Percentiles rank a stretch among this genome's conserved stretches.
phyloP scores from a whole-genome alignment of 345 rosid genomes.

The Gossypium thurberi region DNA sequence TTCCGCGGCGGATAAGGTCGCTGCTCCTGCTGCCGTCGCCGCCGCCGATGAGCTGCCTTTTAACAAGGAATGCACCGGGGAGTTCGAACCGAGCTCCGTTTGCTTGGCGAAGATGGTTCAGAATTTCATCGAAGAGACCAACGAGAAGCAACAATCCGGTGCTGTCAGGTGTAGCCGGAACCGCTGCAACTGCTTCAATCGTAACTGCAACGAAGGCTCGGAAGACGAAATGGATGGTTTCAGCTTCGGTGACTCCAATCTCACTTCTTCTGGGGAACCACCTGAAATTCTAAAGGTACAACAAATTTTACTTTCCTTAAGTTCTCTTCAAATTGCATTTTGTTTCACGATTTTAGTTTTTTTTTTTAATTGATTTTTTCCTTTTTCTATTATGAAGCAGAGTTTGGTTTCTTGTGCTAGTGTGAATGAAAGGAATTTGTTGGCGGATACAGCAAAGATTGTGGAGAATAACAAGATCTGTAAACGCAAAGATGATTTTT shows the following conservation, averaged over 20 bases:
- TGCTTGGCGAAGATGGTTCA: slow-evolving; percentile 42
- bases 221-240: slow-evolving; percentile 59
- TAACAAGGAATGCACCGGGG: slow-evolving; percentile 27
- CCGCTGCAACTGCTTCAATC: slow-evolving; percentile 56
- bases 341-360: background rate
- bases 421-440: slow-evolving; percentile 39
- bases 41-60: slow-evolving; percentile 22
- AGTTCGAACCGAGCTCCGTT: slow-evolving; percentile 40
- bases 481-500: slow-evolving; percentile 48
- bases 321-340: background rate
- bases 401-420: slow-evolving; percentile 56
- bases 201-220: slow-evolving; percentile 59
- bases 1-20: slow-evolving; percentile 38
- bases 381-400: slow-evolving; percentile 23
- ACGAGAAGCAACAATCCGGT: slow-evolving; percentile 32
- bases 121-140: slow-evolving; percentile 39
- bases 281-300: slow-evolving; percentile 61
- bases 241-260: slow-evolving; percentile 19
- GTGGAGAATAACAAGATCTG: slow-evolving; percentile 61
- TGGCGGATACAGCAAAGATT: slow-evolving; percentile 57
- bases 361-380: background rate
- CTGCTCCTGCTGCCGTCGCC: background rate
- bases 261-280: slow-evolving; percentile 37
- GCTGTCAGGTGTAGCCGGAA: slow-evolving; percentile 27
- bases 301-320: background rate